Conservation (phyloP, 768 basidiomycete species). For the Boletus vinaceobasis region DNA sequence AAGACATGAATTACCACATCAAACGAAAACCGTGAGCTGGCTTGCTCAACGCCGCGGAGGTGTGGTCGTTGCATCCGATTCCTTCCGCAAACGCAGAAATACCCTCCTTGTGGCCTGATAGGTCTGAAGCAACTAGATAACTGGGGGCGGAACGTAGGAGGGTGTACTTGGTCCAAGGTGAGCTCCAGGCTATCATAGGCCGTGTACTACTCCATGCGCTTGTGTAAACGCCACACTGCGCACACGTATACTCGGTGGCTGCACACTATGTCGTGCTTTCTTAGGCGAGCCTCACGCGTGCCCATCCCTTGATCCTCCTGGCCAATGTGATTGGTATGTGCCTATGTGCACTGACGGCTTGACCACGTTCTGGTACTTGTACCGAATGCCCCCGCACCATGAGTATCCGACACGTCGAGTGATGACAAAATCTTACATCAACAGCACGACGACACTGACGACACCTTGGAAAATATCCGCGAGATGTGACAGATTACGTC, state of each 20-base stretch:
- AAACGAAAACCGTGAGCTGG: not conserved
- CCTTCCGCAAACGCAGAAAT: not conserved
- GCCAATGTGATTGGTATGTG: no score
- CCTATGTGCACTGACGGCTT: no score
- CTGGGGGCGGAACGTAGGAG: not conserved
- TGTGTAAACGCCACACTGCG: no score
- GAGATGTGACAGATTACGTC: no score
- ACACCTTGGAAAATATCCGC: no score
- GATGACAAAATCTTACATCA: not conserved
- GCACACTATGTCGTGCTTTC: no score
- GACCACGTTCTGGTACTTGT: not conserved
- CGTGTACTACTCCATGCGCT: no score
- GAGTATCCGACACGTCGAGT: not conserved
- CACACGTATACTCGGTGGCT: no score
- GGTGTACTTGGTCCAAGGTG: no score
- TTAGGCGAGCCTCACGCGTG: no score
- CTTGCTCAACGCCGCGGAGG: not conserved
- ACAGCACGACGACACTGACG: not conserved
- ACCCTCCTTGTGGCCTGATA: not conserved
- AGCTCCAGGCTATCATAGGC: no score
- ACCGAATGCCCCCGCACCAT: not conserved
- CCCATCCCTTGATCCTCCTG: no score
- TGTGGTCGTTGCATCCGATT: not conserved
- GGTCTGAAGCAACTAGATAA: not conserved
- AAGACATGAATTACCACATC: not conserved